Evolutionary conservation across 2,329 filamentous ascomycete species (phyloP).

Genomic region (Botrytis sinoallii): DNA sequence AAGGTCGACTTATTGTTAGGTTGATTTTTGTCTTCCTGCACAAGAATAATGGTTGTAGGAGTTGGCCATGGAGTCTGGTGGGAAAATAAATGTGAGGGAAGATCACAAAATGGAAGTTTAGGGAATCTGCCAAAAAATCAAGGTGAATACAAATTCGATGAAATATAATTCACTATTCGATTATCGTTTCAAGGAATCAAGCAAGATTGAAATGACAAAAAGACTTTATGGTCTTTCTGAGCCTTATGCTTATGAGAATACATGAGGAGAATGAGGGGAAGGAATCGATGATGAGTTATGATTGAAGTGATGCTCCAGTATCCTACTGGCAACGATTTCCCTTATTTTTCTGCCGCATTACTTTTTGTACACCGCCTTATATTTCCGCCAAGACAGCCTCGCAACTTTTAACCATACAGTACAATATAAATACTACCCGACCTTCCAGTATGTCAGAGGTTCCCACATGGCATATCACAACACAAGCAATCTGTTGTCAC

Average conservation of each 20-base stretch:
- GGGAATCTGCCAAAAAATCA: background rate
- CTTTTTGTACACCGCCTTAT: background rate
- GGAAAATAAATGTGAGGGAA: conserved; percentile 17
- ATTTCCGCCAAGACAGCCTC: background rate
- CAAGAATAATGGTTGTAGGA: conserved; percentile 17
- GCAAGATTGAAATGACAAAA: conserved; percentile 18
- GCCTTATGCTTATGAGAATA: conserved; percentile 16
- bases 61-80: conserved; percentile 18
- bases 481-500: background rate
- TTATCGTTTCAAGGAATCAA: conserved; percentile 14
- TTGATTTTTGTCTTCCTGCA: conserved; percentile 31
- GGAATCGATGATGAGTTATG: conserved; percentile 2
- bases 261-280: conserved; percentile 13
- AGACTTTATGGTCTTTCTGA: conserved; percentile 17
- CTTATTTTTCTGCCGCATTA: background rate
- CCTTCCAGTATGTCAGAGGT: background rate
- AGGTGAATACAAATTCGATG: conserved; percentile 5
- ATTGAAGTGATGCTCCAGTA: background rate
- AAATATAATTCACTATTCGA: conserved; percentile 8
- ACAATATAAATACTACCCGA: background rate
- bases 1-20: conserved; percentile 56
- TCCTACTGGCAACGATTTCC: background rate
- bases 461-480: background rate
- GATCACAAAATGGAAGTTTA: conserved; percentile 11
- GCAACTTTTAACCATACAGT: background rate